Evolutionary conservation across 768 basidiomycete species (phyloP).

Genomic region (Rubroboletus satanas): DNA sequence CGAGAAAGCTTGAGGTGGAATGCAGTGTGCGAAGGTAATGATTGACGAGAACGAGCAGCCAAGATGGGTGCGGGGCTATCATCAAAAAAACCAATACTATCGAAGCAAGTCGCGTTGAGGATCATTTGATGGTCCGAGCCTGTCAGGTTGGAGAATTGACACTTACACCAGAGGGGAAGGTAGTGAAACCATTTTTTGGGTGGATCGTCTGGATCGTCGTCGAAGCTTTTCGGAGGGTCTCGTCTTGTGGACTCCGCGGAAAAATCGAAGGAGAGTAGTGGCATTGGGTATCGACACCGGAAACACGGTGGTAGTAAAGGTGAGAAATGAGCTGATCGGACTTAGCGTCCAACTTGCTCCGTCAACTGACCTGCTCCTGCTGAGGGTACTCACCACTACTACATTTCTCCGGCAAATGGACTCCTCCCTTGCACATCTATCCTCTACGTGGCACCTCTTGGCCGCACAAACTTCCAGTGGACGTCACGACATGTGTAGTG

Average conservation of each 20-base stretch:
- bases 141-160: background rate
- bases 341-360: too few relatives aligned
- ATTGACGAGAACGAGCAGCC: constrained; percentile 61
- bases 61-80: constrained; percentile 70
- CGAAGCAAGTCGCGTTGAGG: constrained; percentile 3
- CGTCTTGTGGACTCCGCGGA: constrained; percentile 9
- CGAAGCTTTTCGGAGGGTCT: constrained; percentile 4
- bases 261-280: constrained; percentile 31
- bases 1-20: constrained; percentile 41
- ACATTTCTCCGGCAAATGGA: background rate
- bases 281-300: constrained; percentile 15
- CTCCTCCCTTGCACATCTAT: too few relatives aligned
- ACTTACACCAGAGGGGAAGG: constrained; percentile 53
- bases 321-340: constrained; percentile 3
- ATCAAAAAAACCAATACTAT: constrained; percentile 53
- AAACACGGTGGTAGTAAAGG: background rate
- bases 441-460: too few relatives aligned
- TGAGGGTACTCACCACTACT: background rate
- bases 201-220: constrained; percentile 34
- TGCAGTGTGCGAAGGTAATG: constrained; percentile 59
- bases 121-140: background rate
- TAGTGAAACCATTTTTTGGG: constrained; percentile 55
- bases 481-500: background rate
- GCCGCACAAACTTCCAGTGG: background rate
- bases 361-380: too few relatives aligned